Conservation (phyloP, 495 filamentous ascomycete species). For the Aspergillus diversus region DNA sequence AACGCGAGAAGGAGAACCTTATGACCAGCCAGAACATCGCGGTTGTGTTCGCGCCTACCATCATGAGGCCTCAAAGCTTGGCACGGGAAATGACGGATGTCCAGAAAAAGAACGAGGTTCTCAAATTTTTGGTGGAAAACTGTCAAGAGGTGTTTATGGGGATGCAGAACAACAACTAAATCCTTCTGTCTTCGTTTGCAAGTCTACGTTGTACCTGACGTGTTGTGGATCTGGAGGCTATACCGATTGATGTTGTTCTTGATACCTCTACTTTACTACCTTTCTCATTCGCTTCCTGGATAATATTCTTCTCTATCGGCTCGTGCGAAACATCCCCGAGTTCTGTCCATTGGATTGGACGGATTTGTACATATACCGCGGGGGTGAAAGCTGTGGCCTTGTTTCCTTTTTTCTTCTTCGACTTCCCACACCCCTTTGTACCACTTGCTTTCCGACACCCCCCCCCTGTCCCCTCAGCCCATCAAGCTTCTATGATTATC, state of each 20-base stretch:
- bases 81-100: slow-evolving; percentile 96
- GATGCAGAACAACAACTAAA: slow-evolving; percentile 35
- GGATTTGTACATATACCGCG: slow-evolving; percentile 29
- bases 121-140: slow-evolving; percentile 89
- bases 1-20: slow-evolving; percentile 78
- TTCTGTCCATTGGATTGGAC: slow-evolving; percentile 17
- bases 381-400: slow-evolving; percentile 8
- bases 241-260: neutral
- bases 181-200: slow-evolving; percentile 5
- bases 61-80: slow-evolving; percentile 86
- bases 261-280: neutral
- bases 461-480: neutral
- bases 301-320: neutral
- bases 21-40: slow-evolving; percentile 96
- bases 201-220: neutral
- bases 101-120: slow-evolving; percentile 83
- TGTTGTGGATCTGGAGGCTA: neutral
- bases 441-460: neutral
- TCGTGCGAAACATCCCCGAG: slow-evolving; percentile 11
- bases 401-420: neutral
- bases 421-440: slow-evolving; percentile 3
- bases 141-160: slow-evolving; percentile 75
- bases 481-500: slow-evolving; percentile 17
- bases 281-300: slow-evolving; percentile 13
- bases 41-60: slow-evolving; percentile 97